These are phyloP conservation scores for Metschnikowia koreensis DNA, from an alignment of 805 yeast species.

Conservation along the genomic window DNA sequence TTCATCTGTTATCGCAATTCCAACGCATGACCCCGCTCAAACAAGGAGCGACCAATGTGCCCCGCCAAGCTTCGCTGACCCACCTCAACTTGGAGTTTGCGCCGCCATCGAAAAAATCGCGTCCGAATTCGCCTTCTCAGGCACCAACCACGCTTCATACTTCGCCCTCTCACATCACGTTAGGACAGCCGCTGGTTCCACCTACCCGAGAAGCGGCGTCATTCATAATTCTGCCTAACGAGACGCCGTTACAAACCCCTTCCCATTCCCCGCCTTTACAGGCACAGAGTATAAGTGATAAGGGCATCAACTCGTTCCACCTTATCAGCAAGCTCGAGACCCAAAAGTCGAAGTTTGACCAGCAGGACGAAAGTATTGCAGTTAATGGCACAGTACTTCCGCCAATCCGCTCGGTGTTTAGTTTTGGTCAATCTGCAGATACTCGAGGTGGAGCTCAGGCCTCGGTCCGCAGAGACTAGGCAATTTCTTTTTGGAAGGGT, in stretches of 20 bases:
- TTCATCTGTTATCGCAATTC: conserved; percentile 19
- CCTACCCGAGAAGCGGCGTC: conserved; percentile 18
- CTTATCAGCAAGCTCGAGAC: conserved; percentile 27
- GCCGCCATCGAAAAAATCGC: conserved; percentile 38
- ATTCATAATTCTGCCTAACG: conserved; percentile 36
- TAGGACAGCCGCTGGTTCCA: conserved; percentile 8
- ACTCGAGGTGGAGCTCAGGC: not conserved
- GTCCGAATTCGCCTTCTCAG: conserved; percentile 47
- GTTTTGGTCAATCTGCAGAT: conserved; percentile 20
- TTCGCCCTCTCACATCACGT: conserved; percentile 1
- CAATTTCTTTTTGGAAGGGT: not conserved
- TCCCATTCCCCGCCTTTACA: conserved; percentile 47
- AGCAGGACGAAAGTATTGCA: conserved; percentile 31
- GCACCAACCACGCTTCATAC: conserved; percentile 11
- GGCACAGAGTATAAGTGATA: conserved; percentile 21
- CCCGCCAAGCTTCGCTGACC: conserved; percentile 25
- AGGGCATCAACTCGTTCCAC: conserved; percentile 21
- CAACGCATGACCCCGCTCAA: conserved; percentile 47
- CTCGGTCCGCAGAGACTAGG: not conserved
- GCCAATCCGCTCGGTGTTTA: conserved; percentile 40
- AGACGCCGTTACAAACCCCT: conserved; percentile 51
- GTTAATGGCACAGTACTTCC: conserved; percentile 41
- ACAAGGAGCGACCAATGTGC: conserved; percentile 2
- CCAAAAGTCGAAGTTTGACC: conserved; percentile 17
- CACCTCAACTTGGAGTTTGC: conserved; percentile 39